A percentile compares a stretch with the other conserved stretches of the same genome.
Evolutionary conservation across 202 grass and related monocot genomes (phyloP).

Genomic region (Hordeum pubiflorum): DNA sequence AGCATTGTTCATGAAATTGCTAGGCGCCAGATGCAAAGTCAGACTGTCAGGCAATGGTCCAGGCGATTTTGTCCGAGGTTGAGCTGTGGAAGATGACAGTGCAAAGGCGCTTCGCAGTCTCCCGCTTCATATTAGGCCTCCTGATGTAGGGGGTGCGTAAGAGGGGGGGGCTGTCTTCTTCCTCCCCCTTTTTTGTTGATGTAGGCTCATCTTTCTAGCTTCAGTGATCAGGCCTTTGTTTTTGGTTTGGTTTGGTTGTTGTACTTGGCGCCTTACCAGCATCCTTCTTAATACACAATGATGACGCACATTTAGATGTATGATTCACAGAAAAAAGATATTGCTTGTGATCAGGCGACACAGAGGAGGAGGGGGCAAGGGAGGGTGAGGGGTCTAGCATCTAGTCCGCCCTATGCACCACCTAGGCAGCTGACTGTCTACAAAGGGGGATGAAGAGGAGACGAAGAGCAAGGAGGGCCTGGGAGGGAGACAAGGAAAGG

Average conservation of each 20-base stretch:
- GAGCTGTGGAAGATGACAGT: background rate
- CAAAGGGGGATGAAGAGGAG: background rate
- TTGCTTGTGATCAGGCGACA: background rate
- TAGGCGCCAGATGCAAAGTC: background rate
- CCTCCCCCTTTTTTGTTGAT: background rate
- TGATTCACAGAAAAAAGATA: background rate
- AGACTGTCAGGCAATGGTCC: background rate
- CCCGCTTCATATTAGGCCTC: background rate
- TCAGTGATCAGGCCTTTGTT: background rate
- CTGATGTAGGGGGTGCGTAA: background rate
- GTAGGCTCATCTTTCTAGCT: background rate
- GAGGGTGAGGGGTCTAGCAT: background rate
- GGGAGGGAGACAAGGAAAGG: background rate
- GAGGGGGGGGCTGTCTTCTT: background rate
- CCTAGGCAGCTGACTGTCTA: background rate
- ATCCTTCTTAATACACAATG: background rate
- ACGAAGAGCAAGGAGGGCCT: background rate
- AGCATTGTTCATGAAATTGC: background rate
- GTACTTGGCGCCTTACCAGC: background rate
- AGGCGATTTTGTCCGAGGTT: background rate
- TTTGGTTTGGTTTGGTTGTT: background rate
- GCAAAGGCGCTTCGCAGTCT: background rate
- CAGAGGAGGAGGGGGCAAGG: background rate
- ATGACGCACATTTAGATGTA: background rate
- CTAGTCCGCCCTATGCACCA: background rate